Evolutionary conservation across 179 eudicot genomes (phyloP).

Genomic region (Vitellaria paradoxa): DNA sequence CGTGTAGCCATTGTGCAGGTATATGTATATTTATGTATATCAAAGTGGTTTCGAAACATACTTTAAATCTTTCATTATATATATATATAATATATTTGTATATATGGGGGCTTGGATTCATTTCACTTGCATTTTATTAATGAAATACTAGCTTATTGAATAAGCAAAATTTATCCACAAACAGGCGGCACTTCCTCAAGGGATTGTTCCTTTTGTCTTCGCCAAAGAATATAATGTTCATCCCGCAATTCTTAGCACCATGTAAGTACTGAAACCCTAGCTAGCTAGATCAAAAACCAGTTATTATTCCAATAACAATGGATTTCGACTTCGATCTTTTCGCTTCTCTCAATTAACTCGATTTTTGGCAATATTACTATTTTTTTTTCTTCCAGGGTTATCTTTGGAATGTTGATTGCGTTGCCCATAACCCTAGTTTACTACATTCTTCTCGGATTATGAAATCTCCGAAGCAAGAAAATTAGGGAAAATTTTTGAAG

Average conservation of each 20-base stretch:
- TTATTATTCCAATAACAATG: no score
- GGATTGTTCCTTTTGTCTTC: constrained; percentile 71
- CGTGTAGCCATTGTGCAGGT: constrained; percentile 93
- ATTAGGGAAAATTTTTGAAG: neutral
- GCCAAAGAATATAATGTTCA: constrained; percentile 78
- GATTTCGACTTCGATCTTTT: no score
- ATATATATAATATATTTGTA: no score
- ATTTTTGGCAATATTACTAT: neutral
- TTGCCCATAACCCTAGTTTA: constrained; percentile 74
- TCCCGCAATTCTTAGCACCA: constrained; percentile 79
- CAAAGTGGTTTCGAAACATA: neutral
- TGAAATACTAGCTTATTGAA: no score
- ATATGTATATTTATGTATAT: neutral
- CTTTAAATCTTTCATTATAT: no score
- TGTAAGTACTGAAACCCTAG: constrained; percentile 30
- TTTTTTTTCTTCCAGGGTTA: constrained; percentile 50
- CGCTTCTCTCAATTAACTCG: neutral
- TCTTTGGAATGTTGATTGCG: constrained; percentile 90
- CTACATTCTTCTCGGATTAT: constrained; percentile 73
- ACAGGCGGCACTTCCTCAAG: constrained; percentile 92
- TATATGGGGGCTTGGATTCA: neutral
- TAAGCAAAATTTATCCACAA: constrained; percentile 8
- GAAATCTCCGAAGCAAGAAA: neutral
- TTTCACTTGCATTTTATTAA: neutral
- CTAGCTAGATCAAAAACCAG: neutral